Conservation (phyloP, 164 flowering plant genomes). For the Vitis rotundifolia region DNA sequence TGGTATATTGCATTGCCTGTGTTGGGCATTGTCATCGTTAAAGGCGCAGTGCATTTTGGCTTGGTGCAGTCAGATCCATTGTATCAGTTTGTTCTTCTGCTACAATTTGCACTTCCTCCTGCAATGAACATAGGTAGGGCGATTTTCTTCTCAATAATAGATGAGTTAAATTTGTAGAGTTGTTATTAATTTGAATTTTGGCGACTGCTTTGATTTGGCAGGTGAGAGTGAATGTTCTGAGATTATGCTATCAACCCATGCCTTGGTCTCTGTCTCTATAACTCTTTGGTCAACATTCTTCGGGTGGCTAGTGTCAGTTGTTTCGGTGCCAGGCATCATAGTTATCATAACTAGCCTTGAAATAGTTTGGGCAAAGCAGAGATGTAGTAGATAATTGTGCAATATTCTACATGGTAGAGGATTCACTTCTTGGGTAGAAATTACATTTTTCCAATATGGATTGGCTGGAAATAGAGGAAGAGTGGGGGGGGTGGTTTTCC, state of each 20-base stretch:
- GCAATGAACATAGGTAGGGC: constrained; percentile 31
- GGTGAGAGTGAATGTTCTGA: constrained; percentile 23
- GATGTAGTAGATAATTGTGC: too few species aligned
- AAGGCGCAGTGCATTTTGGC: constrained; percentile 23
- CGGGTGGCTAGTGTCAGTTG: constrained; percentile 19
- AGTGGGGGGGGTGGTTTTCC: too few species aligned
- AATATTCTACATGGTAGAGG: too few species aligned
- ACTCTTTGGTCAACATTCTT: constrained; percentile 24
- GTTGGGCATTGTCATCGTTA: constrained; percentile 25
- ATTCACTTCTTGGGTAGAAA: too few species aligned
- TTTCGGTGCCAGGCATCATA: too few species aligned
- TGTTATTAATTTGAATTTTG: too few species aligned
- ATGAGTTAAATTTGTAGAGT: too few species aligned
- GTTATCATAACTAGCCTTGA: too few species aligned
- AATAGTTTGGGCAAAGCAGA: too few species aligned
- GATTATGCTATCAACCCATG: constrained; percentile 25
- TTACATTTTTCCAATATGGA: too few species aligned
- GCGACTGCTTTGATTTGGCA: neutral
- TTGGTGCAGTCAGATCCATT: constrained; percentile 24
- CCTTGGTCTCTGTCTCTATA: neutral
- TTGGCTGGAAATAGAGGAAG: too few species aligned
- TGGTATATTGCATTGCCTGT: constrained; percentile 25
- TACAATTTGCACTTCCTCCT: constrained; percentile 38
- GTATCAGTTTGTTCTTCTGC: constrained; percentile 38
- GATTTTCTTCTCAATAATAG: too few species aligned